These are phyloP conservation scores for Hanseniaspora nectarophila DNA, from an alignment of 805 yeast genomes.

Conservation along the genomic window DNA sequence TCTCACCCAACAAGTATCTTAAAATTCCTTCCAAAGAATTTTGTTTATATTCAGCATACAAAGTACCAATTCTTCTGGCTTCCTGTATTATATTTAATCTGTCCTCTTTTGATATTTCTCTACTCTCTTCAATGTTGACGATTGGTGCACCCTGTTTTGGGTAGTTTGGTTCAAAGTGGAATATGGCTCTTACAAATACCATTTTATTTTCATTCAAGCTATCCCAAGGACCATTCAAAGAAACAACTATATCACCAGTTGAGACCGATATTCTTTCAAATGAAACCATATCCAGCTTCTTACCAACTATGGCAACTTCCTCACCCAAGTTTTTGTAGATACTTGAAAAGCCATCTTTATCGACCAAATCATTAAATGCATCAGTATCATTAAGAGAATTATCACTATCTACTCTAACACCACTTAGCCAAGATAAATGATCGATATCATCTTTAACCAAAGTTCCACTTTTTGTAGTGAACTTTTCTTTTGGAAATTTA, in stretches of 20 bases:
- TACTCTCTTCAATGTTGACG: constrained; percentile 67
- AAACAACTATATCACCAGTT: constrained; percentile 63
- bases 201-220: constrained; percentile 29
- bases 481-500: constrained; percentile 32
- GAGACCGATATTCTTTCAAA: constrained; percentile 84
- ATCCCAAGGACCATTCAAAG: constrained; percentile 74
- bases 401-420: constrained; percentile 51
- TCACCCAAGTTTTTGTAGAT: constrained; percentile 66
- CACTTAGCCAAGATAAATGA: constrained; percentile 85
- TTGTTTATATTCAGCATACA: constrained; percentile 43
- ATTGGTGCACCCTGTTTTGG: constrained; percentile 47
- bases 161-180: constrained; percentile 61
- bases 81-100: constrained; percentile 40
- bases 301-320: constrained; percentile 80
- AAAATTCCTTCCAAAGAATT: constrained; percentile 75
- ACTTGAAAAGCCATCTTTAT: constrained; percentile 27
- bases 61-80: constrained; percentile 44
- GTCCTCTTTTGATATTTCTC: constrained; percentile 44
- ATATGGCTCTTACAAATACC: constrained; percentile 56
- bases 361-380: constrained; percentile 24
- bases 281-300: constrained; percentile 71
- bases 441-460: constrained; percentile 35
- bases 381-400: constrained; percentile 18
- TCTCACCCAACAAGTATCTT: constrained; percentile 70
- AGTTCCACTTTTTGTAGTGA: constrained; percentile 23